Base-by-base conservation (phyloP, 1,284 basidiomycete species). In the Marasmius sp. region DNA sequence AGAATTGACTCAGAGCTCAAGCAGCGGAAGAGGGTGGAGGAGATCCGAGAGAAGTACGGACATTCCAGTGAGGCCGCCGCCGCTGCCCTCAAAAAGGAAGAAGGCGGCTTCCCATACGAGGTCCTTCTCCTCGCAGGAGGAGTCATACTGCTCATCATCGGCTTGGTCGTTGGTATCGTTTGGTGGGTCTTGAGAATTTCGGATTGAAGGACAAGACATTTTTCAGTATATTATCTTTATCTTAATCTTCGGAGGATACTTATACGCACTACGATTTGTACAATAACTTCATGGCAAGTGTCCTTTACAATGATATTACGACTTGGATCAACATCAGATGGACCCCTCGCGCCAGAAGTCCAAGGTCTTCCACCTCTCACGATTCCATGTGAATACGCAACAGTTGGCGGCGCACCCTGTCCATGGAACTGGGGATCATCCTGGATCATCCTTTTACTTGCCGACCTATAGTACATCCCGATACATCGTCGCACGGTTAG, bases 21-120 rank as follows among this genome's bases (percentile, higher is more conserved):
- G 55, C 74, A 79, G 71, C 73, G 86, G 72, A 77, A 83, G 75
- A 79, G 82, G 33, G 58, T 74, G 1, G 69, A 69, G 59, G 64
- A 71, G 27, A 56, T 74, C 22, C 69, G 70, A 18, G 71, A 66
- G n/a, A 64, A 61, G 47, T 39, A 55, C 51, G 59, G 52, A 37
- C 11, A 14, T 33, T 36, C 18, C 14, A 14, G 9, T 9, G n/a
- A 18, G 33, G 34, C 9, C 6, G 52, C 27, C n/a, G 8, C n/a
- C 8, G 36, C n/a, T 16, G 34, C 34, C 16, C 10, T 37, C n/a
- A 38, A 37, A 3, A 36, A 54, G 6, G 27, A 34, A 14, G 52
- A 36, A 37, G 27, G 52, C 10, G 27, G 52, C 10, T 54, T 54
- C 52, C 52, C 52, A 16, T 54, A 37, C 34, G 52, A 54, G 7